phyloP scores from a whole-genome alignment of 169 alveolate species.

The Plasmodium knowlesi region DNA sequence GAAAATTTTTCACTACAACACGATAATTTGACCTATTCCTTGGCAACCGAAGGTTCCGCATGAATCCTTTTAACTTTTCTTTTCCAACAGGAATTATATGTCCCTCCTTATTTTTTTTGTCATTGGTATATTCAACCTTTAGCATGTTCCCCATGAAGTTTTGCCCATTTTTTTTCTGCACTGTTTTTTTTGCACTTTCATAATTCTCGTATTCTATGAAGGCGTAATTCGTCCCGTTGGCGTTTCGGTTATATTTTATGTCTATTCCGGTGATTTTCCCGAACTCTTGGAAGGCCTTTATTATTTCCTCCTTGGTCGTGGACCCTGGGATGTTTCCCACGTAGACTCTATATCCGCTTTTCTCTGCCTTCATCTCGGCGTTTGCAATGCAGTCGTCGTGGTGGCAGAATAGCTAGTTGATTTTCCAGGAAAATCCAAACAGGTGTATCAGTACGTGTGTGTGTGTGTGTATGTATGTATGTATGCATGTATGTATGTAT shows the following conservation, averaged over 20 bases:
- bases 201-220: constrained; percentile 17
- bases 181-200: constrained; percentile 31
- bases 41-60: background rate
- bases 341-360: constrained; percentile 6
- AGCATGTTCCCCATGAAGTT: constrained; percentile 18
- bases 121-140: constrained; percentile 30
- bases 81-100: background rate
- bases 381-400: no score
- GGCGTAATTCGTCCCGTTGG: constrained; percentile 42
- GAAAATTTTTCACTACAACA: constrained; percentile 34
- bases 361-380: background rate
- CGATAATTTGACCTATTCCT: constrained; percentile 19
- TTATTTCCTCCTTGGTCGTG: constrained; percentile 11
- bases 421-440: no score
- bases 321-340: constrained; percentile 54
- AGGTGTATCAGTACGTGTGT: background rate
- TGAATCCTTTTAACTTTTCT: no score
- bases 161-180: constrained; percentile 5
- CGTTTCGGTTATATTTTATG: constrained; percentile 22
- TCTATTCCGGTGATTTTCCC: constrained; percentile 31
- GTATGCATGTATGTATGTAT: no score
- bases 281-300: constrained; percentile 9
- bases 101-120: constrained; percentile 14
- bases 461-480: no score
- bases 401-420: background rate